Percentiles rank a stretch among this genome's conserved stretches.
Evolutionary conservation across 148 eudicot genomes (phyloP).

Genomic region (Persicaria maculosa): DNA sequence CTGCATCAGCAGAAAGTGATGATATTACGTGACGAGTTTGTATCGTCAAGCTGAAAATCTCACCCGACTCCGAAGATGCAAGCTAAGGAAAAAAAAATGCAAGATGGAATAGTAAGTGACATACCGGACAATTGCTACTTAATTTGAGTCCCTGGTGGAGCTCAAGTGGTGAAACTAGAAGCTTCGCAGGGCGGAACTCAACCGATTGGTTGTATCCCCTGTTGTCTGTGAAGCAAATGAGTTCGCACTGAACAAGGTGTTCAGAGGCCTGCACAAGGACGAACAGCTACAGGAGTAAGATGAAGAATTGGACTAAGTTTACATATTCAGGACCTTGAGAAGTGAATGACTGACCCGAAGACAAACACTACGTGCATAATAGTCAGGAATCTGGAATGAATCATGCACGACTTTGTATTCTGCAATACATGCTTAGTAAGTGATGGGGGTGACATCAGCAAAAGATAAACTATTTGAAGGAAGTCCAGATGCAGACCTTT

Average conservation of each 20-base stretch:
- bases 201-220: conserved; percentile 65
- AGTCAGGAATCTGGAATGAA: conserved; percentile 65
- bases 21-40: not conserved
- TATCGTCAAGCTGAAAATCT: not conserved
- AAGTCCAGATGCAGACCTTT: conserved; percentile 44
- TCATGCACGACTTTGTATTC: conserved; percentile 81
- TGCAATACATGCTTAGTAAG: conserved; percentile 24
- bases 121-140: conserved; percentile 64
- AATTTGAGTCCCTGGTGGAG: conserved; percentile 66
- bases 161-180: conserved; percentile 56
- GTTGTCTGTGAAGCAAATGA: conserved; percentile 55
- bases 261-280: conserved; percentile 66
- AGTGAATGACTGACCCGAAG: conserved; percentile 48
- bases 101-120: conserved; percentile 16
- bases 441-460: not conserved
- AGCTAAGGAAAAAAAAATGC: not conserved
- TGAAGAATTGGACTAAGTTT: not conserved
- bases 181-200: conserved; percentile 81
- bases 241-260: conserved; percentile 66
- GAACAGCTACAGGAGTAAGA: not conserved
- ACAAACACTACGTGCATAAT: conserved; percentile 66
- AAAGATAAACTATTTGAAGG: not conserved
- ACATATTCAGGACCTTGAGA: not conserved
- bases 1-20: conserved; percentile 2
- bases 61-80: not conserved